Evolutionary conservation across 2,329 filamentous ascomycete genomes (phyloP), one percentile per base, ranked within the genome.

Genomic region (Chalara sp.): DNA sequence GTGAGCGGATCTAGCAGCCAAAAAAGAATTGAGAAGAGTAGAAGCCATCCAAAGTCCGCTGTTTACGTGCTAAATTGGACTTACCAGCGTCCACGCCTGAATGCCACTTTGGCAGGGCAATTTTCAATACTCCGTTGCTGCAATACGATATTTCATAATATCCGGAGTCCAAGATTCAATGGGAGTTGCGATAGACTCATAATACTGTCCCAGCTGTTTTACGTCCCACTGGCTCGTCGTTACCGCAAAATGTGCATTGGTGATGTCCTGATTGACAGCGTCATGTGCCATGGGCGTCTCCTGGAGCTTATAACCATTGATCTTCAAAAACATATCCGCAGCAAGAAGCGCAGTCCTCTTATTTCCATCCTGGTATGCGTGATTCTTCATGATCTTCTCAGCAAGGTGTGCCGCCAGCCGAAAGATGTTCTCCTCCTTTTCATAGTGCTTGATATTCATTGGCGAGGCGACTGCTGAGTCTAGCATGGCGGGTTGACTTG

Each of bases 401-500:
- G 44, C 44, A 43, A 43, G 47, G 32, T 48, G 42, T 29, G 47
- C 47, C 28, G 47, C 47, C 2, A 48, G 39, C 37, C 44, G 47
- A 33, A 48, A 48, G 37, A 48, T 13, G 29, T 48, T 48, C 39
- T 48, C 47, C 28, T 48, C 37, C 47, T 43, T 48, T 40, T 48
- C 47, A 48, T 48, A 48, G 37, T 48, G 29, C 39, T 48, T 42
- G 47, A 48, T 48, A 32, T 48, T 48, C 47, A 48, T 48, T 32
- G 47, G 47, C 31, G 47, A 48, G 3, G 28, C 35, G 3, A 48
- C 21, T 43, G 47, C 47, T 32, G 47, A 48, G 2, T 48, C 47
- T 29, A 48, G 28, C 47, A 48, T 35, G 39, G 47, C 47, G 2
- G 47, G 47, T 13, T 48, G 35, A 43, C 37, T 48, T 48, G 47